phyloP scores from a whole-genome alignment of 2,329 filamentous ascomycete genomes.

The Fusarium nodosum region DNA sequence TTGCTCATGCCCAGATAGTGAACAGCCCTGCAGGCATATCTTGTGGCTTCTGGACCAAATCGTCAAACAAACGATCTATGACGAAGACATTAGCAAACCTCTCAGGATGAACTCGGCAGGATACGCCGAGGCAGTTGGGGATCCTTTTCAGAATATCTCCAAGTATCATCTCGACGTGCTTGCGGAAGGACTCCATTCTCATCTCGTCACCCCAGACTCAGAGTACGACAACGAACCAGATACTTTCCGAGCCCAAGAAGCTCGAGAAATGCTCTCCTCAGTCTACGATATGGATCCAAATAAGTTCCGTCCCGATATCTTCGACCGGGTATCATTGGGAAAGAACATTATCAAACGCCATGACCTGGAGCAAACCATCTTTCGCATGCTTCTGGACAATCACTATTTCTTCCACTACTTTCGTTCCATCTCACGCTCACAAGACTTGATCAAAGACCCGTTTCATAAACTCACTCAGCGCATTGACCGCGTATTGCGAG shows the following conservation, averaged over 20 bases:
- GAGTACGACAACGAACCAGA: constrained; percentile 52
- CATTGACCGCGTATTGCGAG: constrained; percentile 61
- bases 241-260: constrained; percentile 61
- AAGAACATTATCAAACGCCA: constrained; percentile 58
- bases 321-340: constrained; percentile 50
- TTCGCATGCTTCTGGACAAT: constrained; percentile 67
- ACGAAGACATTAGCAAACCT: constrained; percentile 54
- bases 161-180: constrained; percentile 66
- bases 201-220: constrained; percentile 54
- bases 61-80: constrained; percentile 61
- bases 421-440: constrained; percentile 59
- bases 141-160: constrained; percentile 64
- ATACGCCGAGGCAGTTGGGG: constrained; percentile 61
- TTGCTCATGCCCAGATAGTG: constrained; percentile 61
- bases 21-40: constrained; percentile 63
- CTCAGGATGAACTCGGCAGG: constrained; percentile 61
- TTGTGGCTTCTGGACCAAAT: constrained; percentile 69
- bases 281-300: constrained; percentile 58
- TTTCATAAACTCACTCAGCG: constrained; percentile 65
- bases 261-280: constrained; percentile 65
- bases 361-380: constrained; percentile 65
- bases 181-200: constrained; percentile 66
- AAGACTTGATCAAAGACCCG: constrained; percentile 60
- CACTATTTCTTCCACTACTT: constrained; percentile 69
- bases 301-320: constrained; percentile 63